Base-by-base conservation (phyloP, 202 grass and related monocot species). In the Musa balbisiana region DNA sequence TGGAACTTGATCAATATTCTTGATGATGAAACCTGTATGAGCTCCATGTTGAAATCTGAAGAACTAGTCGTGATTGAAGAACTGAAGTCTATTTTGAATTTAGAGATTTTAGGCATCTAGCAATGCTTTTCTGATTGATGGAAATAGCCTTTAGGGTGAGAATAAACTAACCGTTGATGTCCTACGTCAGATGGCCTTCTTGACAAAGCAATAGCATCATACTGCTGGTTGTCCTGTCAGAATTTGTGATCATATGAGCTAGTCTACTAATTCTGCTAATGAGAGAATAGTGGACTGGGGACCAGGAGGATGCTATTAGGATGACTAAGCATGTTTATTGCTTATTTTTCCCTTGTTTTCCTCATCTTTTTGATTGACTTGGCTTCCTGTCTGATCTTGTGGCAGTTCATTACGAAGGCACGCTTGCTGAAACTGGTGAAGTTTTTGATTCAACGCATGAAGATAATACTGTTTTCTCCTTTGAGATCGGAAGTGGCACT, bases 361-460 rank as follows among this genome's bases (percentile, higher is more conserved):
- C 15, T 56, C 3, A 2, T 0, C 33, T 70, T 74, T 56, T 55
- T 56, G 6, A 74, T 74, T 70, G 67, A 20, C 52, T 12, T 58
- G 10, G 14, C 10, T 54, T 80, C 55, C n/a, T 72, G 5, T 71
- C n/a, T 43, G 65, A 51, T 83, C 23, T 85, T 70, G 84, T 66
- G 9, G 21, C 83, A 98, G 94, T 98, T 81, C 94, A 94, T 80
- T 98, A 98, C 71, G 91, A 94, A 89, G 94, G 94, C 33, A 87
- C 87, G 54, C 86, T 94, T 66, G 85, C 89, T 70, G 94, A 92
- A 58, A 98, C 87, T 33, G 88, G 94, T 63, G 88, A 94, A 83
- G 85, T 98, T 70, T 98, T 98, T 58, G 91, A 98, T 81, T 92
- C 91, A 21, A 98, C 94, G 53, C 94, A 87, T 83, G 94, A 94